Base-by-base conservation (phyloP, 1,284 basidiomycete species). In the Pyrrhoderma lamaoense region DNA sequence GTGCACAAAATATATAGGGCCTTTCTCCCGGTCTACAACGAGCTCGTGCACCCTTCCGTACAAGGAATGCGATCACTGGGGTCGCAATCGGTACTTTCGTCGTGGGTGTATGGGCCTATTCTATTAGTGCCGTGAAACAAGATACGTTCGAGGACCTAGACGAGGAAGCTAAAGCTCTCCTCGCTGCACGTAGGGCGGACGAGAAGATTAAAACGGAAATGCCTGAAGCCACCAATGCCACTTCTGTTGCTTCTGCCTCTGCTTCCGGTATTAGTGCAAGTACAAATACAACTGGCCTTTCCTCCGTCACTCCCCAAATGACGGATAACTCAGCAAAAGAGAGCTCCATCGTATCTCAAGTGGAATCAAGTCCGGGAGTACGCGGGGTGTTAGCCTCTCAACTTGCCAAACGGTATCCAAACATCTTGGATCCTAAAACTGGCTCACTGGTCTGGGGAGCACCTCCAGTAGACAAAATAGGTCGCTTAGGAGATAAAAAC, bases 61-160 rank as follows among this genome's bases (percentile, higher is more conserved):
- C 86, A 31, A 78, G 78, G 58, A 98, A 98, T 66, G 76, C 83
- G 13, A 51, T 95, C 43, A 91, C 89, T 0, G 94, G 93, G 3
- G 58, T 81, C 37, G 64, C 74, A 2, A 77, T 97, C 52, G 74
- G 82, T 40, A 75, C 77, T 1, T 95, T 97, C 65, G 82, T 81
- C 25, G 77, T 81, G n/a, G 82, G 84, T 42, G 83, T 96, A 14
- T 98, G 93, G 80, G 77, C 81, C 8, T 98, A 97, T 69, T 94
- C 93, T 13, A 94, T 98, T 64, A 79, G 81, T 39, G 92, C 93
- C 9, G 93, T 96, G 53, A 91, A 88, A 65, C 93, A 96, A 64
- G 93, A 96, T 62, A 84, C 87, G 53, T 95, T 95, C 64, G 87
- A 84, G 55, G 87, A 90, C 61, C 74, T 89, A 36, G 88, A 90